Evolutionary conservation across 352 stramenopile genomes (phyloP), one percentile per base, ranked within the genome.

Genomic region (Peronospora farinosa): DNA sequence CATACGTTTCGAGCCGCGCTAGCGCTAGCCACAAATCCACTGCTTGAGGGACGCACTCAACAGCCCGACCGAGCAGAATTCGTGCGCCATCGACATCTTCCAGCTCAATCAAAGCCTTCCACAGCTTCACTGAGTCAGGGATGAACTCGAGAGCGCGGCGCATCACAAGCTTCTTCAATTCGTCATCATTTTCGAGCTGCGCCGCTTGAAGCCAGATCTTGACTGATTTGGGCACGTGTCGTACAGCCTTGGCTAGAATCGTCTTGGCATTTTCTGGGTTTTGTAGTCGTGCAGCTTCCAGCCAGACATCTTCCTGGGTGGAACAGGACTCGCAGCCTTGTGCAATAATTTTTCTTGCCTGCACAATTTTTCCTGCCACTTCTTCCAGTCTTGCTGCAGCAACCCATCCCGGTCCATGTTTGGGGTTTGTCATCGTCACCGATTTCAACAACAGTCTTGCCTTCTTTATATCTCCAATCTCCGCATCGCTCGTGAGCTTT

Each of bases 391-490:
- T 78, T n/a, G 96, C 96, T 0, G 95, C 92, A 0, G 96, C 96
- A 63, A 99, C 99, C 97, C 97, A 99, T 19, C 95, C 96, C 0
- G 95, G 96, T 6, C 84, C 94, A 69, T 99, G 96, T 59, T 98
- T 98, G 1, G 96, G 97, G 78, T 99, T 99, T 2, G 95, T 99
- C 70, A 96, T 89, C 3, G 95, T 97, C 10, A 99, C 92, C 1
- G 84, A 97, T 46, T 95, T 95, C 9, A 99, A 78, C 11, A 99
- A 65, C 36, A 98, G 64, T 8, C 96, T 79, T 16, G 96, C 96
- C 61, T 99, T 99, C 60, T 99, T 97, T 37, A 99, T 98, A 69
- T 99, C 96, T 17, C 93, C 95, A 33, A 99, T 94, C 67, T 99
- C 91, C 0, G 92, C 86, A 49, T 97, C 88, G 19, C 80, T 92